Conservation (phyloP, 352 stramenopile species). For the Pythium myriotylum region DNA sequence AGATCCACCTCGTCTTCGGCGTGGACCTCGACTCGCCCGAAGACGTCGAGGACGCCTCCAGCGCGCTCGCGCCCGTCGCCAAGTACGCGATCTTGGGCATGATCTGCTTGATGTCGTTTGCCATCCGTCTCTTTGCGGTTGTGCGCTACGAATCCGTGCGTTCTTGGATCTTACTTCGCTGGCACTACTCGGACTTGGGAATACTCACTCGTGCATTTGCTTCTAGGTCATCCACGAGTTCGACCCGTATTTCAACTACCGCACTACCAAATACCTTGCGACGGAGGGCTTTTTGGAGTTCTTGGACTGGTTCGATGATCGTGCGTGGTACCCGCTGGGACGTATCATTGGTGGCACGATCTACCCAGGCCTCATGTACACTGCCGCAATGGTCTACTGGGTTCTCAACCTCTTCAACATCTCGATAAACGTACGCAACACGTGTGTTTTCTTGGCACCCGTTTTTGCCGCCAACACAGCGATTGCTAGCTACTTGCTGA, state of each 20-base stretch:
- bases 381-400: conserved; percentile 89
- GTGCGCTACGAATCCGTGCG: conserved; percentile 91
- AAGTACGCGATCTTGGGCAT: conserved; percentile 91
- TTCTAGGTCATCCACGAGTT: conserved; percentile 89
- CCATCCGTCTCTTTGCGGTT: conserved; percentile 93
- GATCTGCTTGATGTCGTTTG: conserved; percentile 93
- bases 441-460: conserved; percentile 91
- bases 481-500: conserved; percentile 90
- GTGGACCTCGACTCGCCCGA: conserved; percentile 56
- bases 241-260: conserved; percentile 98
- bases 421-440: conserved; percentile 92
- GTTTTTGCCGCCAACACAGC: conserved; percentile 90
- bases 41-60: conserved; percentile 76
- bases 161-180: conserved; percentile 8
- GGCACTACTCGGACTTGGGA: background rate
- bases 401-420: conserved; percentile 91
- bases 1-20: conserved; percentile 52
- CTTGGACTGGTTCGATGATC: conserved; percentile 61
- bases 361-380: conserved; percentile 93
- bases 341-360: conserved; percentile 93
- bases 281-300: conserved; percentile 96
- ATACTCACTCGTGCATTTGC: background rate
- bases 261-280: conserved; percentile 96
- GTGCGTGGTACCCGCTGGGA: conserved; percentile 92
- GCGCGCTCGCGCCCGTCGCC: conserved; percentile 70